Conservation (phyloP, 345 rosid species). For the Lepidium africanum region DNA sequence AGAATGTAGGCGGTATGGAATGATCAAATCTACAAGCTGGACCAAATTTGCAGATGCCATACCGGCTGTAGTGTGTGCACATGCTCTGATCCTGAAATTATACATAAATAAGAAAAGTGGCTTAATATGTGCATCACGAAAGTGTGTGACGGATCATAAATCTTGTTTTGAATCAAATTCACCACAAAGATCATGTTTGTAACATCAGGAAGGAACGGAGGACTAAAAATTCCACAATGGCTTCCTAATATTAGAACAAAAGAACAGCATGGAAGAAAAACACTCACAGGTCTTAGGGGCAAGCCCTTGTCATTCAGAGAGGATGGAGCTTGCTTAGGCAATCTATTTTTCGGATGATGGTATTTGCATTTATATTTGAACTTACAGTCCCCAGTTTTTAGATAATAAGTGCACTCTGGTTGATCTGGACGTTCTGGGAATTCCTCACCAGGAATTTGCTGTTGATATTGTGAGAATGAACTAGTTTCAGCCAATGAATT, state of each 20-base stretch:
- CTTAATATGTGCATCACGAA: background rate
- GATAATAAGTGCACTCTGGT: conserved; percentile 75
- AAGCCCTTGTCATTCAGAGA: conserved; percentile 84
- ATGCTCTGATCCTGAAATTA: conserved; percentile 60
- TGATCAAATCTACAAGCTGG: conserved; percentile 74
- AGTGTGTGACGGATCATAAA: background rate
- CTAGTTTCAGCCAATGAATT: conserved; percentile 38
- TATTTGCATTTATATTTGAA: conserved; percentile 84
- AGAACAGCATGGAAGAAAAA: background rate
- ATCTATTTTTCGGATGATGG: conserved; percentile 76
- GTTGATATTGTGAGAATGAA: conserved; percentile 47
- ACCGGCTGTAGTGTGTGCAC: conserved; percentile 81
- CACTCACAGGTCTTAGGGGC: conserved; percentile 95
- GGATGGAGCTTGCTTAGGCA: conserved; percentile 44
- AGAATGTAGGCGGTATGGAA: conserved; percentile 34
- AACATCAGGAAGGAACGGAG: background rate
- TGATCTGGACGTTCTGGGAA: conserved; percentile 95
- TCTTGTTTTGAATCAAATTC: background rate
- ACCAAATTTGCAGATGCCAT: conserved; percentile 96
- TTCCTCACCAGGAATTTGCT: conserved; percentile 50
- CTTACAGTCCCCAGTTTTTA: conserved; percentile 95
- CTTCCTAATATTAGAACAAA: background rate
- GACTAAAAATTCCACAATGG: background rate
- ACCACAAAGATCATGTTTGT: background rate
- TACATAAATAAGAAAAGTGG: background rate